Conservation (phyloP, 108 stramenopile genomes). For the Skeletonema costatum region DNA sequence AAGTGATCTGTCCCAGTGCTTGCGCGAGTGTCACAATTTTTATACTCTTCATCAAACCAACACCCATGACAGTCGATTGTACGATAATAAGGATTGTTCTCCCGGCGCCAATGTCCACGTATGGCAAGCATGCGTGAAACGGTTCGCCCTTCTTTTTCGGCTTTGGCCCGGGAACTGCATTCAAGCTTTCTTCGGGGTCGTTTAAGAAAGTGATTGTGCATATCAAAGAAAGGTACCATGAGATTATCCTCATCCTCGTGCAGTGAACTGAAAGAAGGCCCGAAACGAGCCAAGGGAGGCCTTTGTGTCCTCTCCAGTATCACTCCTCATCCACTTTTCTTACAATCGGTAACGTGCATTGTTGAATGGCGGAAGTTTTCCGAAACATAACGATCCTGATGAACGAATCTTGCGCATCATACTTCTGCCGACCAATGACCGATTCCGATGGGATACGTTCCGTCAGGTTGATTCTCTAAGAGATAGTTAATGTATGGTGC, state of each 20-base stretch:
- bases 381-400: too few relatives aligned
- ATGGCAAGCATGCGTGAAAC: constrained; percentile 20
- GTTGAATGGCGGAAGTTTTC: too few relatives aligned
- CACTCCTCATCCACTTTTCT: too few relatives aligned
- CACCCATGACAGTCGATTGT: constrained; percentile 38
- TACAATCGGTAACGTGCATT: too few relatives aligned
- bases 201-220: constrained; percentile 46
- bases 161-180: constrained; percentile 22
- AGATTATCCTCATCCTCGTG: not conserved
- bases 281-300: too few relatives aligned
- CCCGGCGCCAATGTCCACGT: constrained; percentile 27
- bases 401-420: too few relatives aligned
- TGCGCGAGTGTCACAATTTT: constrained; percentile 29
- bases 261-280: too few relatives aligned
- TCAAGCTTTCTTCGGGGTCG: constrained; percentile 43
- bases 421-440: too few relatives aligned
- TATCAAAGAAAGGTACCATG: constrained; percentile 50
- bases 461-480: too few relatives aligned
- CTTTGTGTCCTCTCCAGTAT: too few relatives aligned
- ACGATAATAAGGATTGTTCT: constrained; percentile 46
- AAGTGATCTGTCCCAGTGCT: constrained; percentile 21
- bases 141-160: constrained; percentile 16
- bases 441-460: too few relatives aligned
- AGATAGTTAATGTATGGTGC: too few relatives aligned
- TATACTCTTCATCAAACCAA: constrained; percentile 6